phyloP scores from a whole-genome alignment of 495 filamentous ascomycete species.

The Trichoderma parareesei region DNA sequence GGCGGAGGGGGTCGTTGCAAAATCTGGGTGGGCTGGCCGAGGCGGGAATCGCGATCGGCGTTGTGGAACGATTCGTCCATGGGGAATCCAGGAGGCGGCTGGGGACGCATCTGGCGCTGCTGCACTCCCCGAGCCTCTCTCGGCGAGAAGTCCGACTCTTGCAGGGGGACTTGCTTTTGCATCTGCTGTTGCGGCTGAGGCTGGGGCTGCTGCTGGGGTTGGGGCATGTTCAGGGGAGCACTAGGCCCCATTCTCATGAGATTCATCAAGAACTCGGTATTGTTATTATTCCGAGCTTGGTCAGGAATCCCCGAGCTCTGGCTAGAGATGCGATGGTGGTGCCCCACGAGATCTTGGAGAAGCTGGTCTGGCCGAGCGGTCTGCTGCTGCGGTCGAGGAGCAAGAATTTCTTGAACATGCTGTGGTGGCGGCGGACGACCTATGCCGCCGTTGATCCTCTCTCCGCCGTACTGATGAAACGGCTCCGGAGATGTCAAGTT shows the following conservation, averaged over 20 bases:
- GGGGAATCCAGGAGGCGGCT: slow-evolving; percentile 27
- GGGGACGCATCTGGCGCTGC: slow-evolving; percentile 20
- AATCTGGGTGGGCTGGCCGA: slow-evolving; percentile 45
- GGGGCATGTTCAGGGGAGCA: slow-evolving; percentile 27
- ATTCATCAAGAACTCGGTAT: slow-evolving; percentile 47
- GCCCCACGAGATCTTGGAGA: slow-evolving; percentile 44
- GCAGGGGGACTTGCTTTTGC: slow-evolving; percentile 25
- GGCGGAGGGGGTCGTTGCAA: slow-evolving; percentile 46
- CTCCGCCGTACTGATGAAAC: slow-evolving; percentile 35
- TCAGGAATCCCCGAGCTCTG: slow-evolving; percentile 29
- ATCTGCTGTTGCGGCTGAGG: slow-evolving; percentile 30
- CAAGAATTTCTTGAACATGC: slow-evolving; percentile 35
- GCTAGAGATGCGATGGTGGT: slow-evolving; percentile 36
- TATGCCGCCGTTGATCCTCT: slow-evolving; percentile 29
- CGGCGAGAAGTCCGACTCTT: slow-evolving; percentile 25
- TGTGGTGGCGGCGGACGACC: slow-evolving; percentile 18
- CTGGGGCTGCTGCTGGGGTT: slow-evolving; percentile 26
- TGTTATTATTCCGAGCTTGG: slow-evolving; percentile 37
- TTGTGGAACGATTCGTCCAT: slow-evolving; percentile 38
- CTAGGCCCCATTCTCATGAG: slow-evolving; percentile 45
- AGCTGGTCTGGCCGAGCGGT: slow-evolving; percentile 42
- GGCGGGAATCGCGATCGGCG: slow-evolving; percentile 24
- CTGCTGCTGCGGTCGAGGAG: slow-evolving; percentile 36
- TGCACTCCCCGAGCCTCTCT: slow-evolving; percentile 20
- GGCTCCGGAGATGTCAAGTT: slow-evolving; percentile 31